Percentiles rank a stretch among this genome's conserved stretches.
Evolutionary conservation across 306 rosid genomes (phyloP).

Genomic region (Sindora glabra): DNA sequence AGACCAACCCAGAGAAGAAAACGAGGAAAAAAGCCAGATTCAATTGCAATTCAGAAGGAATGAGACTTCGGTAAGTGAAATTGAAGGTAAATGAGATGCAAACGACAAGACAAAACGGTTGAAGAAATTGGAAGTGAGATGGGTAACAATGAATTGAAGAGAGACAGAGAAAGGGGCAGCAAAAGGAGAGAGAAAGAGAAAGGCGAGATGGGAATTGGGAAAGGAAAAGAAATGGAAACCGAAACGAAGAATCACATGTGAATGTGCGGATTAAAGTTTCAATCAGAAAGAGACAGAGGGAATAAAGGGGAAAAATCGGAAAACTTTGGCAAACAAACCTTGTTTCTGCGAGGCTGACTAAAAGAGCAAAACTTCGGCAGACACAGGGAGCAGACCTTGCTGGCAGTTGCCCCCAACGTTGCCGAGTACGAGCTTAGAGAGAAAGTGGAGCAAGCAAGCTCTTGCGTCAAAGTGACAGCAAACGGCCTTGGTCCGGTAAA

Average conservation of each 20-base stretch:
- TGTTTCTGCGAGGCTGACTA: not conserved
- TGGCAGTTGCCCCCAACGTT: not conserved
- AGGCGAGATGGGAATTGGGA: not conserved
- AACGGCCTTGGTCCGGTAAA: no score
- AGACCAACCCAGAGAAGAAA: not conserved
- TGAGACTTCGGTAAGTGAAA: slow-evolving; percentile 4
- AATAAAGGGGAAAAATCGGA: slow-evolving; percentile 15
- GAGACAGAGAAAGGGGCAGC: not conserved
- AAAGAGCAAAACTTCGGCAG: not conserved
- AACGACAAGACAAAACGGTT: not conserved
- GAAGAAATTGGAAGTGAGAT: not conserved
- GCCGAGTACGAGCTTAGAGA: no score
- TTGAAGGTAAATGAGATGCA: not conserved
- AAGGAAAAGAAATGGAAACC: slow-evolving; percentile 3
- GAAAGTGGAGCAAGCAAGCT: not conserved
- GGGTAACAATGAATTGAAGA: slow-evolving; percentile 1
- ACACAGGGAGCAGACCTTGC: not conserved
- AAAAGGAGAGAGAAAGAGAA: not conserved
- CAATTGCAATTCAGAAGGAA: not conserved
- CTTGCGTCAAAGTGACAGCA: not conserved
- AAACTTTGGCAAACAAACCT: slow-evolving; percentile 4
- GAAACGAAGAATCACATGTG: slow-evolving; percentile 9
- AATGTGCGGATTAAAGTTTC: slow-evolving; percentile 25
- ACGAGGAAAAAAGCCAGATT: not conserved
- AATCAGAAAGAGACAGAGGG: slow-evolving; percentile 28